These are phyloP conservation scores for Amanita fuliginea DNA, from an alignment of 768 basidiomycete species.

Conservation along the genomic window DNA sequence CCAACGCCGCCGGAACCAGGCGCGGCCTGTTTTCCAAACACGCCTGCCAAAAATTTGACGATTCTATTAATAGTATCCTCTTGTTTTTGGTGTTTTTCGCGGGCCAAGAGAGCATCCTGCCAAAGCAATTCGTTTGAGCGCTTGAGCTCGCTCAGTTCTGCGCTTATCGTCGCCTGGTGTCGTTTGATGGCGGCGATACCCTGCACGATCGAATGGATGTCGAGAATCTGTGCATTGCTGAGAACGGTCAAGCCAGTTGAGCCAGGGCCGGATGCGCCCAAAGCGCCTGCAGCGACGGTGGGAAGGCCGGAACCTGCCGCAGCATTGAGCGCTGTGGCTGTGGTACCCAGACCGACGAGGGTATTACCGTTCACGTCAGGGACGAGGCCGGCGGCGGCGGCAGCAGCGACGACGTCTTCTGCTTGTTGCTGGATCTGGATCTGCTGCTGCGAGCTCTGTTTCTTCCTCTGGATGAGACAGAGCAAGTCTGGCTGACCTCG, in stretches of 20 bases:
- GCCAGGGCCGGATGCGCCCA: background rate
- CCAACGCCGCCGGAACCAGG: conserved; percentile 18
- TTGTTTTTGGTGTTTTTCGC: conserved; percentile 81
- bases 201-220: conserved; percentile 68
- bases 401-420: background rate
- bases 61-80: conserved; percentile 96
- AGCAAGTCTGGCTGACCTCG: conserved; percentile 84
- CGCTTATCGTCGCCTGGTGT: conserved; percentile 86
- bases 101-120: conserved; percentile 76
- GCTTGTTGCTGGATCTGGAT: conserved; percentile 1
- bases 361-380: conserved; percentile 1
- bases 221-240: conserved; percentile 46
- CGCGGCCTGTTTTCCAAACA: conserved; percentile 57
- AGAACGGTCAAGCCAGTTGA: conserved; percentile 13
- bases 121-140: conserved; percentile 82
- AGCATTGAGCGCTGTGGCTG: background rate
- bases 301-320: background rate
- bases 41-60: conserved; percentile 86
- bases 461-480: conserved; percentile 83
- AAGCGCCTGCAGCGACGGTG: background rate
- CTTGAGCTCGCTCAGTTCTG: conserved; percentile 83
- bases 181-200: conserved; percentile 83
- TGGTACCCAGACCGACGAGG: background rate
- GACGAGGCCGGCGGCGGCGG: background rate
- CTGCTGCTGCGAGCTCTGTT: conserved; percentile 33